These are phyloP conservation scores for Gymnopilus dilepis DNA, from an alignment of 768 basidiomycete genomes.

Conservation along the genomic window DNA sequence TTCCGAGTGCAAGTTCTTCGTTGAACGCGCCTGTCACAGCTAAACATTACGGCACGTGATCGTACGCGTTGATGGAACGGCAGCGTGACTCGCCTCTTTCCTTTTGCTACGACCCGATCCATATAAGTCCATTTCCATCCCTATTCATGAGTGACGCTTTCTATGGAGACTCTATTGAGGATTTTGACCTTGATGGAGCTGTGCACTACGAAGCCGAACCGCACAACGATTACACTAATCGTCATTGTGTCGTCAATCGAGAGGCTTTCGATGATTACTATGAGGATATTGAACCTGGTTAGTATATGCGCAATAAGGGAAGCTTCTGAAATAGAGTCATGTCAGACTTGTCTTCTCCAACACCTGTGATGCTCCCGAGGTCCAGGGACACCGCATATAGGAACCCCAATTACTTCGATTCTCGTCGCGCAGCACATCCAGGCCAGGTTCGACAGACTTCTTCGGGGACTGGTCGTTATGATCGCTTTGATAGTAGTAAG, in stretches of 20 bases:
- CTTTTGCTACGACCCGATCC: neutral
- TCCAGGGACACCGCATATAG: neutral
- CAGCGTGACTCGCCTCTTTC: neutral
- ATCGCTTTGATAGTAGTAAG: neutral
- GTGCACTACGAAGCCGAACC: neutral
- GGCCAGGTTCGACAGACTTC: neutral
- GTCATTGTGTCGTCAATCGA: neutral
- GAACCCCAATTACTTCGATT: neutral
- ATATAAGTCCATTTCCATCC: no score
- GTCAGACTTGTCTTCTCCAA: conserved; percentile 28
- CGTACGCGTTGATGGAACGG: conserved; percentile 19
- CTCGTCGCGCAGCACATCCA: neutral
- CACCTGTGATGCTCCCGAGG: conserved; percentile 6
- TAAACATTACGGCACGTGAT: conserved; percentile 27
- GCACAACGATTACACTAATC: neutral
- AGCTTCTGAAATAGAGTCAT: neutral
- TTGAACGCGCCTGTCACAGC: conserved; percentile 24
- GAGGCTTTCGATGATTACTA: conserved; percentile 20
- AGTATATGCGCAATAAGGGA: conserved; percentile 38
- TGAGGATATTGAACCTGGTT: conserved; percentile 36
- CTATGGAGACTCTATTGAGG: conserved; percentile 21
- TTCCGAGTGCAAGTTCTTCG: neutral
- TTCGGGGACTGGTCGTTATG: neutral
- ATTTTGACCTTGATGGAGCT: neutral
- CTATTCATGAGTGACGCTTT: conserved; percentile 19